phyloP scores from a whole-genome alignment of 1,284 basidiomycete species.

The Mycosarcoma maydis region DNA sequence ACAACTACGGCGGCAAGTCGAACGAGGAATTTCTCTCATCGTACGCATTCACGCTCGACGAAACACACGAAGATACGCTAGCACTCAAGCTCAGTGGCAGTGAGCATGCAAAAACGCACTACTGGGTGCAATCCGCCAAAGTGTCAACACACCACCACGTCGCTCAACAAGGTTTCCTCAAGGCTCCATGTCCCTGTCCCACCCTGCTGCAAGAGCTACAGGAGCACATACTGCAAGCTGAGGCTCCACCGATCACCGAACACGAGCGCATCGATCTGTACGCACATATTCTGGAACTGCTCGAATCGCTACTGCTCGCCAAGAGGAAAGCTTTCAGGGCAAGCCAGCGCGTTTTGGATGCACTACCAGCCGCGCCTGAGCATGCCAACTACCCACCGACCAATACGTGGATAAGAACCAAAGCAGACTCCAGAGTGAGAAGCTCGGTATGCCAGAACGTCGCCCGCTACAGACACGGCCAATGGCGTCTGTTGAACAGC shows the following conservation, averaged over 20 bases:
- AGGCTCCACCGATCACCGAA: neutral
- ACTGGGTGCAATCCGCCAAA: too few relatives aligned
- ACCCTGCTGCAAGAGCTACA: slow-evolving; percentile 15
- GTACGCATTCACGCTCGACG: slow-evolving; percentile 57
- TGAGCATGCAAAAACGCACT: slow-evolving; percentile 10
- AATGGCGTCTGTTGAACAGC: slow-evolving; percentile 23
- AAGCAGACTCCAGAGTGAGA: slow-evolving; percentile 1
- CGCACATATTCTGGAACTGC: slow-evolving; percentile 19
- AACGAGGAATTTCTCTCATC: slow-evolving; percentile 60
- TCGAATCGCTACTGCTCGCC: slow-evolving; percentile 28
- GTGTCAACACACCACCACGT: too few relatives aligned
- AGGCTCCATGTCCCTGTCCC: slow-evolving; percentile 15
- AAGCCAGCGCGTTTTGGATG: slow-evolving; percentile 9
- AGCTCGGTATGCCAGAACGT: slow-evolving; percentile 12
- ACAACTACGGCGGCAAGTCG: slow-evolving; percentile 65
- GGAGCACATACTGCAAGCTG: neutral
- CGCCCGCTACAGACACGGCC: slow-evolving; percentile 35
- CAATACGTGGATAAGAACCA: neutral
- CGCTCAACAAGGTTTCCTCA: too few relatives aligned
- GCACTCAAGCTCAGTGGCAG: slow-evolving; percentile 33
- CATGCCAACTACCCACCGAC: neutral
- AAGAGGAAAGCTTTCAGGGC: slow-evolving; percentile 39
- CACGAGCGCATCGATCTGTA: slow-evolving; percentile 14
- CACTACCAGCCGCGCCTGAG: neutral
- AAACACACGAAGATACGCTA: slow-evolving; percentile 47